Conservation (phyloP, 208 protist species). For the Balamuthia mandrillaris region DNA sequence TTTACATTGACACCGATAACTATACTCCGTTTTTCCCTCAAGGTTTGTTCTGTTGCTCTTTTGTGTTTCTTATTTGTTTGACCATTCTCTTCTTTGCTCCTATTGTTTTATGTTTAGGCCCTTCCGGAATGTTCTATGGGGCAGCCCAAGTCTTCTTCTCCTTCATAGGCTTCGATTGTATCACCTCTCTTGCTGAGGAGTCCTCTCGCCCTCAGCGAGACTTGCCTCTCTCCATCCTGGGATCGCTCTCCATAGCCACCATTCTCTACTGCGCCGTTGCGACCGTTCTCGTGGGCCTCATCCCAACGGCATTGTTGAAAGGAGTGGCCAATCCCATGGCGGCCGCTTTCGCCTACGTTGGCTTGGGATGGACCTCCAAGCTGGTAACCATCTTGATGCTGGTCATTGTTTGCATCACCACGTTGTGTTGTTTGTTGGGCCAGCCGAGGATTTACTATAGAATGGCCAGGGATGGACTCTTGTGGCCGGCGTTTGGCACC, state of each 20-base stretch:
- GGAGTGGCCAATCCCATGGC: conserved; percentile 37
- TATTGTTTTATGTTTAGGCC: too few relatives aligned
- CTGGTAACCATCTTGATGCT: conserved; percentile 20
- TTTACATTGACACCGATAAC: background rate
- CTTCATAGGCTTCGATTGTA: conserved; percentile 58
- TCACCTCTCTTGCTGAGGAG: conserved; percentile 54
- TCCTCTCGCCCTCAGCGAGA: conserved; percentile 49
- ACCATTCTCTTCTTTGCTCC: background rate
- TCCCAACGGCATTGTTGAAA: background rate
- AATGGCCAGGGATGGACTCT: conserved; percentile 61
- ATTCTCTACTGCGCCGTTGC: conserved; percentile 43
- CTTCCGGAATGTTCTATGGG: conserved; percentile 42
- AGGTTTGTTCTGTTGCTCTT: background rate
- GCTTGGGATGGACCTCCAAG: conserved; percentile 37
- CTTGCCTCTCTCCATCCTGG: conserved; percentile 51
- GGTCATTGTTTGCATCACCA: conserved; percentile 45
- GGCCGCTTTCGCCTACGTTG: conserved; percentile 12
- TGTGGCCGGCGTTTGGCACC: conserved; percentile 29
- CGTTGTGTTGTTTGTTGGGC: conserved; percentile 46
- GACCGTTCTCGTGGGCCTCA: background rate
- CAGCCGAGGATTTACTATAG: conserved; percentile 58
- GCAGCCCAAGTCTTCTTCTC: conserved; percentile 50
- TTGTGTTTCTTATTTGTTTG: background rate
- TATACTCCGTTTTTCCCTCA: background rate
- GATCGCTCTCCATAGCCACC: conserved; percentile 47